Evolutionary conservation across 2,329 filamentous ascomycete species (phyloP), one percentile per base, ranked within the genome.

Genomic region (Apiospora rasikravindrae): DNA sequence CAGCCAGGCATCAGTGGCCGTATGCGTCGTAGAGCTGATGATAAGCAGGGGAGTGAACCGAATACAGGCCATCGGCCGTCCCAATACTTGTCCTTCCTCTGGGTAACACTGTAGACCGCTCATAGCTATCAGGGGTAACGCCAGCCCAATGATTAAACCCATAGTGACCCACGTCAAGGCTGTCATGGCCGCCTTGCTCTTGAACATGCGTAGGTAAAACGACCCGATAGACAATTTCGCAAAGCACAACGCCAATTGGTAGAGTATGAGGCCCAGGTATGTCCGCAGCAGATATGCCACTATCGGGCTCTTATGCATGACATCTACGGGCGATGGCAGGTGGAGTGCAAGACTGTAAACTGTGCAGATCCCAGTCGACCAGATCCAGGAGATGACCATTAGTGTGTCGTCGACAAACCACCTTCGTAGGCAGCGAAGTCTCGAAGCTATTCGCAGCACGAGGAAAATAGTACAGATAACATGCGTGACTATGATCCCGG

Each of bases 371-470:
- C 68, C 68, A 1, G 68, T 69, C 3, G 68, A 51, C 47, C 68
- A 69, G 4, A 69, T 47, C 68, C 68, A 69, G 33, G 68, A 47
- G 26, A 57, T 40, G 26, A 69, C 49, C 68, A 69, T 69, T 11
- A 69, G 47, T 22, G 68, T 69, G 19, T 69, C 68, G 47, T 69
- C 68, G 68, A 69, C 47, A n/a, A 69, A 69, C 68, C 68, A 69
- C 37, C 37, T 57, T 4, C 68, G 68, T 19, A 69, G 24, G 33
- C 68, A 69, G 47, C 22, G 49, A 11, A 69, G 68, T 4, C 68
- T 47, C 8, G 68, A 69, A 13, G 37, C 45, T 24, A 69, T 26
- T 3, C 68, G 47, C 22, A 69, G 47, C 14, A 69, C 14, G 4
- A 69, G 11, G 37, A 57, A 69, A 24, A 69, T n/a, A 10, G 68